Evolutionary conservation across 176 grass and related monocot species (phyloP), one percentile per base, ranked within the genome.

Genomic region (Luzula sylvatica): DNA sequence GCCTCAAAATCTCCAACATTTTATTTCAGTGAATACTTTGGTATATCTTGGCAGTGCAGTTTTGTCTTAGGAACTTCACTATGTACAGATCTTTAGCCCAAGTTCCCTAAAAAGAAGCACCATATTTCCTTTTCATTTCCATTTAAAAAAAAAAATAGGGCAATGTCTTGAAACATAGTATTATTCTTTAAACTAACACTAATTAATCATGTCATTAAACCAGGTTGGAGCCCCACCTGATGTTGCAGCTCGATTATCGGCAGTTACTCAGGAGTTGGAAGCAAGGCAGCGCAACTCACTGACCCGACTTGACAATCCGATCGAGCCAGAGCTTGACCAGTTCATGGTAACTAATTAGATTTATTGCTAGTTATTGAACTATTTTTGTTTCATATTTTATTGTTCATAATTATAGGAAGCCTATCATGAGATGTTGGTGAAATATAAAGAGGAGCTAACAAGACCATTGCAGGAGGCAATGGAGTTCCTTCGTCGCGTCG

Each of bases 201-300:
- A 4, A 17, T 43, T 7, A 9, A 35, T 35, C 30, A 35, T 35
- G 9, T 48, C 4, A 13, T 46, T 35, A 38, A 7, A n/a, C n/a
- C n/a, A 96, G 92, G 85, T 98, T n/a, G 92, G 92, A 56, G 92
- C 92, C 42, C 92, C 92, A 41, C 92, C 85, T 23, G 92, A 98
- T 67, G 78, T 90, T 42, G 73, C 65, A 25, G 85, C 75, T 17
- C 57, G 78, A 59, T 48, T 98, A 58, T 80, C 81, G 12, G 85
- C 78, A 8, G 72, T 83, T 17, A 68, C 77, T 8, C 85, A 90
- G 40, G 75, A 98, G 69, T 65, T 98, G 68, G 85, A 90, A 42
- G 72, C 69, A 24, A 53, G 81, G 25, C 85, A 98, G 64, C 78
- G 92, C 39, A 78, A 74, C 15, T 58, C 74, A 2, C 50, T 98